Base-by-base conservation (phyloP, 108 stramenopile species). In the Skeletonema costatum region DNA sequence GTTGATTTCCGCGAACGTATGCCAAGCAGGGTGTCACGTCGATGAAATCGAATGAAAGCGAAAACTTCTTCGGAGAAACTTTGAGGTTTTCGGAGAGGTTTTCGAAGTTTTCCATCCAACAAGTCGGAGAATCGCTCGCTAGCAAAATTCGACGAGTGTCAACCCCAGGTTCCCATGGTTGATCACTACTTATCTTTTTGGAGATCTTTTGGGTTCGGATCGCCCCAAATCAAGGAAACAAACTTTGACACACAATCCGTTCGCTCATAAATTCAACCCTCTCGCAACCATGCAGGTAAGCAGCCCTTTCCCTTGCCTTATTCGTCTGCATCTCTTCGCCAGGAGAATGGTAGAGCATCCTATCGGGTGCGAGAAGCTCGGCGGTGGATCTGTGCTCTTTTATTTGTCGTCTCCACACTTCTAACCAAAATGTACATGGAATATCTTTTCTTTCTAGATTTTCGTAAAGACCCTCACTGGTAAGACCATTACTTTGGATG, bases 401-500 rank as follows among this genome's bases (percentile, higher is more conserved):
- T 10, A 17, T 19, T 19, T 19, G 3, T 51, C 17, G 50, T 50
- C 19, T 51, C 36, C 36, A 36, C 4, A 36, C 50, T 7, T 56
- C n/a, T 56, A 25, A 56, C n/a, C 53, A 7, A 25, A 25, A 25
- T 56, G 3, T 41, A 0, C 1, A 10, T 41, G 39, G 0, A 8
- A 7, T 41, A 9, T 11, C 12, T 41, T 10, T n/a, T 2, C 1
- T 56, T 25, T 61, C 71, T 77, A 86, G 68, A 86, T 86, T 60
- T 86, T 86, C 66, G 85, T 87, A 13, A 86, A 86, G 68, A 86
- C 85, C 56, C 79, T 86, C 30, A 86, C 85, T 65, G 89, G 88
- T 39, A 90, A 88, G 83, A 90, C 88, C 64, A 90, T 90, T 70
- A 90, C 89, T 14, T 78, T 95, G 50, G 99, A 99, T 81, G 98